Conservation (phyloP, 495 filamentous ascomycete genomes). For the Pseudoneurospora amorphoporcata region DNA sequence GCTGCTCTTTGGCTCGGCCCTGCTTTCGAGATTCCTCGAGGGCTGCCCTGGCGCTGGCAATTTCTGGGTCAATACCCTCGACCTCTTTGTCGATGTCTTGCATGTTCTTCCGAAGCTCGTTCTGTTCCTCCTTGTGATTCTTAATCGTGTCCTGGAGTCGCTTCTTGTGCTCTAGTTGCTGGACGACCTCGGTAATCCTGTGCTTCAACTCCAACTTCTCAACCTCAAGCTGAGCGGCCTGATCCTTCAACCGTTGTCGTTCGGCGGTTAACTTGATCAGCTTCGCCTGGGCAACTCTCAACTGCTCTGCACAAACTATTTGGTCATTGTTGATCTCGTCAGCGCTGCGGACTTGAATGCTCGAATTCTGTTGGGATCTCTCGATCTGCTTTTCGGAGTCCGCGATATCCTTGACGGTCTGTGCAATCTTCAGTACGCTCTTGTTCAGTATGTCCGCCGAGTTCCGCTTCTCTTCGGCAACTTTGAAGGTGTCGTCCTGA, state of each 20-base stretch:
- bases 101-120: slow-evolving; percentile 56
- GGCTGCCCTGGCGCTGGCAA: slow-evolving; percentile 60
- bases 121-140: slow-evolving; percentile 56
- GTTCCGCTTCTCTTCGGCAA: slow-evolving; percentile 52
- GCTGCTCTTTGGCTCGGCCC: slow-evolving; percentile 61
- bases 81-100: slow-evolving; percentile 59
- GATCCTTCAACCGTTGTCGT: slow-evolving; percentile 56
- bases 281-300: slow-evolving; percentile 47
- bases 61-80: slow-evolving; percentile 56
- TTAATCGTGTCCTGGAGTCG: slow-evolving; percentile 57
- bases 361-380: slow-evolving; percentile 59
- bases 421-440: slow-evolving; percentile 65
- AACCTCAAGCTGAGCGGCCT: slow-evolving; percentile 60
- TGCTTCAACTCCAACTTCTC: slow-evolving; percentile 58
- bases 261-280: slow-evolving; percentile 55
- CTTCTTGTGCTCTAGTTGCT: slow-evolving; percentile 69
- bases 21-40: slow-evolving; percentile 65
- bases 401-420: slow-evolving; percentile 58
- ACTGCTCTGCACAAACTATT: slow-evolving; percentile 54
- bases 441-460: slow-evolving; percentile 68
- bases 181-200: slow-evolving; percentile 55
- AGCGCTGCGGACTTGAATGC: slow-evolving; percentile 51
- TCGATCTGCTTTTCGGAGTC: slow-evolving; percentile 60
- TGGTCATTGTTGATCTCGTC: slow-evolving; percentile 79
- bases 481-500: slow-evolving; percentile 58